Base-by-base conservation (phyloP, 345 rosid species). In the Eucalyptus viminalis region DNA sequence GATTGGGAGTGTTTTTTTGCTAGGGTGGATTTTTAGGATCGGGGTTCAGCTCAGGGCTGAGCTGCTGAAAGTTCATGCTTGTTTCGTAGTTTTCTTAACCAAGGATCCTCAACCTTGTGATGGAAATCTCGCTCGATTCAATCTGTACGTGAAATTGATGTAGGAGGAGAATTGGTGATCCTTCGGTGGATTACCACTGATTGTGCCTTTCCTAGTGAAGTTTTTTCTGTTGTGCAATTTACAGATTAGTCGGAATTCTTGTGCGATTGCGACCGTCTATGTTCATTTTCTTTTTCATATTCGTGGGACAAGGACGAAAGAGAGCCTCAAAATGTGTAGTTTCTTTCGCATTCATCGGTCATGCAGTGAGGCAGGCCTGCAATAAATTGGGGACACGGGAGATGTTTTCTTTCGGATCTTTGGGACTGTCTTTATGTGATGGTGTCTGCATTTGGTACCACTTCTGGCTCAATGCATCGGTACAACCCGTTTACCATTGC, bases 11-110 rank as follows among this genome's bases (percentile, higher is more conserved):
- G 87, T 44, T 17, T 54, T 54, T 56, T 86, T 81, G 47, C 27
- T 54, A 14, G 72, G 85, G 29, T 81, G 86, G 92, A 91, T 90
- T 92, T 87, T 91, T 89, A 86, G 62, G 89, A 90, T 89, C 67
- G 87, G 91, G 93, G 95, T 94, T 96, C 99, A 96, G 92, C 94
- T 92, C 90, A 88, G 94, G 96, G 98, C 96, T 95, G 98, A 95
- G 94, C 94, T 91, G 88, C 91, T 92, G 90, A 44, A 89, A 89
- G 90, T 62, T 90, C 90, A 49, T 87, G 88, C 43, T 29, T 76
- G 60, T 76, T 76, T 76, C 43, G 86, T 37, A 67, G 80, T 22
- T 47, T n/a, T 87, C 58, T 17, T 62, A 87, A 58, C 88, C 88
- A 40, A 76, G 83, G 83, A 76, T 76, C 83, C 83, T 76, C 43